A percentile compares a stretch with the other conserved stretches of the same genome.
Evolutionary conservation across 805 yeast species (phyloP).

Genomic region (Cyberlindnera meyerae): DNA sequence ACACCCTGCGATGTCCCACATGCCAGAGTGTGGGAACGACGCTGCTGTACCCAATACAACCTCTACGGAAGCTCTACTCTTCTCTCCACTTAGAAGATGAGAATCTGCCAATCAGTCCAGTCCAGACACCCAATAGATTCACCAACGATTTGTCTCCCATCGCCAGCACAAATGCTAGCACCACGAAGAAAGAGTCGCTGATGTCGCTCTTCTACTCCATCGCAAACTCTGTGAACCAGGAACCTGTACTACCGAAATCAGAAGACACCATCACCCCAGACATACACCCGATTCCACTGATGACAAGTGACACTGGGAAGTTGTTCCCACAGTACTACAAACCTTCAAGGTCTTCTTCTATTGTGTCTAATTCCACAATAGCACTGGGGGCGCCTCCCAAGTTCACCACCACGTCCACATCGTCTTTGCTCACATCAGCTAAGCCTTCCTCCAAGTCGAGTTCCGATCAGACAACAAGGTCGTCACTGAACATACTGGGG

Average conservation of each 20-base stretch:
- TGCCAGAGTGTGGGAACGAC: slow-evolving; percentile 11
- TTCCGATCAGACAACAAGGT: slow-evolving; percentile 3
- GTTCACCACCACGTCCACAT: slow-evolving; percentile 9
- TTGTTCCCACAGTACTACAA: too few relatives aligned
- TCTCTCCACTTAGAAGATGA: slow-evolving; percentile 5
- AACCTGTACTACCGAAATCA: neutral
- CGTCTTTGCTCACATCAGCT: slow-evolving; percentile 2
- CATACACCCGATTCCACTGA: too few relatives aligned
- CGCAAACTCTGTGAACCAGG: slow-evolving; percentile 21
- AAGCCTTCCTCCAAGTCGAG: slow-evolving; percentile 5
- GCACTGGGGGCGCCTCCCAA: slow-evolving; percentile 1
- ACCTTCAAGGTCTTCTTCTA: slow-evolving; percentile 9
- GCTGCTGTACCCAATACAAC: slow-evolving; percentile 10
- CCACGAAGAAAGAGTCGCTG: slow-evolving; percentile 25
- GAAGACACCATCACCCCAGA: neutral
- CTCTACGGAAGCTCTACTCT: slow-evolving; percentile 15
- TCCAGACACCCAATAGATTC: too few relatives aligned
- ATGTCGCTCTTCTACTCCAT: slow-evolving; percentile 31
- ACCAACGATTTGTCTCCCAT: slow-evolving; percentile 5
- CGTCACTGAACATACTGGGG: neutral
- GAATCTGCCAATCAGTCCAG: too few relatives aligned
- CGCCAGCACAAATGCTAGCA: slow-evolving; percentile 5
- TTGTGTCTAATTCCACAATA: slow-evolving; percentile 7
- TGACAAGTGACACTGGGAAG: too few relatives aligned
- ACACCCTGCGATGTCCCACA: slow-evolving; percentile 17